These are phyloP conservation scores for Daedaleopsis nitida DNA, from an alignment of 768 basidiomycete genomes.

Conservation along the genomic window DNA sequence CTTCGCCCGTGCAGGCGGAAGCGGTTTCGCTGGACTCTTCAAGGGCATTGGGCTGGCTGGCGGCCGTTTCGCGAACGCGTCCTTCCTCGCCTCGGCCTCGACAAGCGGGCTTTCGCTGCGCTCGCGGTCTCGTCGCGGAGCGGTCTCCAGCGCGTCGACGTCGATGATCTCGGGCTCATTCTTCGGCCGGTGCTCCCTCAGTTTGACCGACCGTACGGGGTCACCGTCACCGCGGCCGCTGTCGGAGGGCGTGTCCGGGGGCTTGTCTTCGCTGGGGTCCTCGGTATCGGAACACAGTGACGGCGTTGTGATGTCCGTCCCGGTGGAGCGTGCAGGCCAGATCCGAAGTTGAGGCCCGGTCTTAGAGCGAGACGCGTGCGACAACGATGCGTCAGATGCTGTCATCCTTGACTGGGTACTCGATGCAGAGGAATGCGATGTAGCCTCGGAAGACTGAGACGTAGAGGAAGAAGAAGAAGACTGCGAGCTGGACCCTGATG, in stretches of 20 bases:
- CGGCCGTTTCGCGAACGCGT: slow-evolving; percentile 59
- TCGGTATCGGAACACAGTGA: slow-evolving; percentile 79
- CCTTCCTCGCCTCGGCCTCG: slow-evolving; percentile 19
- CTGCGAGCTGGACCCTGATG: slow-evolving; percentile 13
- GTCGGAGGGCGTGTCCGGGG: slow-evolving; percentile 53
- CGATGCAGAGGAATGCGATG: slow-evolving; percentile 10
- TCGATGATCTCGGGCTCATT: slow-evolving; percentile 24
- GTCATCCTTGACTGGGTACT: slow-evolving; percentile 6
- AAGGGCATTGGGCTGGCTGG: slow-evolving; percentile 67
- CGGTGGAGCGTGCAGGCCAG: slow-evolving; percentile 38
- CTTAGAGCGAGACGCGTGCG: slow-evolving; percentile 10
- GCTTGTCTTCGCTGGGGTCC: slow-evolving; percentile 44
- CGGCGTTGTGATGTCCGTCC: slow-evolving; percentile 55
- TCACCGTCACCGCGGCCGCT: slow-evolving; percentile 26
- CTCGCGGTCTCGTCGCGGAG: neutral
- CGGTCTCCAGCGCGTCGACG: slow-evolving; percentile 20
- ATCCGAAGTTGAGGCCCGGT: slow-evolving; percentile 18
- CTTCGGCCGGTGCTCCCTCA: neutral
- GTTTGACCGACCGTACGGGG: neutral
- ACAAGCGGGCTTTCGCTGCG: neutral
- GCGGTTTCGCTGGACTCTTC: slow-evolving; percentile 53
- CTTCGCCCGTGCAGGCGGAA: slow-evolving; percentile 51
- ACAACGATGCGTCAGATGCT: slow-evolving; percentile 7
- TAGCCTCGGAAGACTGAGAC: slow-evolving; percentile 14
- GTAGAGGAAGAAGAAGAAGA: slow-evolving; percentile 18